Evolutionary conservation across 805 yeast genomes (phyloP).

Genomic region (Cyberlindnera misumaiensis): DNA sequence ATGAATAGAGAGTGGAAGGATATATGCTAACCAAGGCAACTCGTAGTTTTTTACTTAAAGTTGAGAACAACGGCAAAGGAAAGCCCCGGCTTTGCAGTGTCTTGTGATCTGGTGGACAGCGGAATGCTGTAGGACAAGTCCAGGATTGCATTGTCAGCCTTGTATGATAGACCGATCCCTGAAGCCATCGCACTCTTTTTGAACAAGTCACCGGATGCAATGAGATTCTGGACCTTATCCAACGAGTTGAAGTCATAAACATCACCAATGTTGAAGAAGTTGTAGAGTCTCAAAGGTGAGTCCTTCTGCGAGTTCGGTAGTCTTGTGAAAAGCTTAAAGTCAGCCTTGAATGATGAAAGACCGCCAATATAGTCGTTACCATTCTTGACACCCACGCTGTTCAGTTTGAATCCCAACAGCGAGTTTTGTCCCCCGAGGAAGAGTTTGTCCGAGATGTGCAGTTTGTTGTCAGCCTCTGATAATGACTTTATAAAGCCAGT

Average conservation of each 20-base stretch:
- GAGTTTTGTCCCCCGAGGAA: slow-evolving; percentile 63
- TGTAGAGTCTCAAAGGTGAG: slow-evolving; percentile 53
- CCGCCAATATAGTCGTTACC: slow-evolving; percentile 52
- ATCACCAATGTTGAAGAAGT: slow-evolving; percentile 55
- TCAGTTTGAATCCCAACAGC: slow-evolving; percentile 57
- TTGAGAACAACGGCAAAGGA: slow-evolving; percentile 47
- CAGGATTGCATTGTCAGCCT: slow-evolving; percentile 44
- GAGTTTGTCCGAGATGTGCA: slow-evolving; percentile 66
- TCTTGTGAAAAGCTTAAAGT: slow-evolving; percentile 43
- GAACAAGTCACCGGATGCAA: slow-evolving; percentile 18
- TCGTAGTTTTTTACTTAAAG: too few species aligned
- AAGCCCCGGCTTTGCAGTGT: slow-evolving; percentile 46
- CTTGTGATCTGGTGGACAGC: slow-evolving; percentile 37
- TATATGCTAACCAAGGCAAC: too few species aligned
- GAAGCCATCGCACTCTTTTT: slow-evolving; percentile 35
- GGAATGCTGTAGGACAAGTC: slow-evolving; percentile 54
- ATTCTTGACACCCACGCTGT: slow-evolving; percentile 48
- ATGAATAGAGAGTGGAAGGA: too few species aligned
- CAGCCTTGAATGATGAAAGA: slow-evolving; percentile 40
- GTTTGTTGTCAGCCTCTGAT: slow-evolving; percentile 25
- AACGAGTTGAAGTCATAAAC: slow-evolving; percentile 23
- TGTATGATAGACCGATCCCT: slow-evolving; percentile 48
- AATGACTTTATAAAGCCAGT: slow-evolving; percentile 40
- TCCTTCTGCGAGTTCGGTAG: slow-evolving; percentile 40
- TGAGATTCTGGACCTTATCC: slow-evolving; percentile 13